Percentiles rank a stretch among this genome's conserved stretches.
phyloP scores from a whole-genome alignment of 495 filamentous ascomycete genomes.

The Neurospora sp. region DNA sequence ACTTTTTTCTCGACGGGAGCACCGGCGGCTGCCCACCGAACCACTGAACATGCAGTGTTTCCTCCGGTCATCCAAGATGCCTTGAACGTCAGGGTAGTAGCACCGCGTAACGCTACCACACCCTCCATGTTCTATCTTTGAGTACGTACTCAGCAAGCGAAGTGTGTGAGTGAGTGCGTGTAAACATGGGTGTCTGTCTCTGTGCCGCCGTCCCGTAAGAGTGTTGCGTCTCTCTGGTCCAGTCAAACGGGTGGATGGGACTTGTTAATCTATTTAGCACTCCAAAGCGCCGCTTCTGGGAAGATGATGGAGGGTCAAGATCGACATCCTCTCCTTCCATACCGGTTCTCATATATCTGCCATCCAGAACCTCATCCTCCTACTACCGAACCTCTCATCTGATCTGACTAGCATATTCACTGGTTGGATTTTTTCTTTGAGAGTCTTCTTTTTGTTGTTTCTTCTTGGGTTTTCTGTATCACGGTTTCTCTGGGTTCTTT shows the following conservation, averaged over 20 bases:
- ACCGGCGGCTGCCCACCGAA: constrained; percentile 12
- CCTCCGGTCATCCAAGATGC: background rate
- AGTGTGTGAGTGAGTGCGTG: constrained; percentile 1
- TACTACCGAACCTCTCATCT: constrained; percentile 14
- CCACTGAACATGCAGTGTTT: constrained; percentile 5
- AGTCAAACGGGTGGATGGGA: background rate
- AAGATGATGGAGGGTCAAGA: background rate
- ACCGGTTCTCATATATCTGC: constrained; percentile 2
- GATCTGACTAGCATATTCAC: background rate
- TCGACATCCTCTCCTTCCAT: background rate
- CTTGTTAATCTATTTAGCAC: background rate
- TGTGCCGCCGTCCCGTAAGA: background rate
- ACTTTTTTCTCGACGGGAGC: background rate
- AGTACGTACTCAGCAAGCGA: background rate
- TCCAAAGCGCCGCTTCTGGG: background rate
- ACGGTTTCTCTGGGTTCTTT: constrained; percentile 3
- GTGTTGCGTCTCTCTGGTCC: background rate
- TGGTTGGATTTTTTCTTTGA: constrained; percentile 6
- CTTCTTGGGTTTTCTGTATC: background rate
- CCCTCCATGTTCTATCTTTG: constrained; percentile 6
- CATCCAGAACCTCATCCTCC: constrained; percentile 22
- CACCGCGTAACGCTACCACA: background rate
- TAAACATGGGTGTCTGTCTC: background rate
- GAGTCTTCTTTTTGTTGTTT: constrained; percentile 11
- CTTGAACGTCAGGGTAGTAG: background rate